phyloP scores from a whole-genome alignment of 2,329 filamentous ascomycete genomes.

The Colletotrichum acutatum region DNA sequence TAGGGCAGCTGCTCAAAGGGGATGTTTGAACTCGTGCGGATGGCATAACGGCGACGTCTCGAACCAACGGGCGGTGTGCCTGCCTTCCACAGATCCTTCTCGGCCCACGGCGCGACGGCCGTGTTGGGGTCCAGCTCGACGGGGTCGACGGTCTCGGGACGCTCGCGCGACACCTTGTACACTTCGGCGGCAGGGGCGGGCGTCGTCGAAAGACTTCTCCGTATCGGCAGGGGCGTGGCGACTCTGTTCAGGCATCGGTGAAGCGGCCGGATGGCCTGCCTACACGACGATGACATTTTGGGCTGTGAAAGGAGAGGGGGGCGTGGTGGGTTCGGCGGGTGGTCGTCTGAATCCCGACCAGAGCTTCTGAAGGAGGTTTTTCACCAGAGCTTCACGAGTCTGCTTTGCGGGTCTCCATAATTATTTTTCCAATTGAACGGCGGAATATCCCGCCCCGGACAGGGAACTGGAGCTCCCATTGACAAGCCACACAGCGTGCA shows the following conservation, averaged over 20 bases:
- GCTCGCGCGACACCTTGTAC: conserved; percentile 36
- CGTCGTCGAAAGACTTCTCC: conserved; percentile 44
- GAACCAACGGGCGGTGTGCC: conserved; percentile 83
- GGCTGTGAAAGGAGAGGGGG: conserved; percentile 16
- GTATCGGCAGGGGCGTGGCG: conserved; percentile 43
- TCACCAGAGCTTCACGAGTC: conserved; percentile 25
- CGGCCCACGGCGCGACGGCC: conserved; percentile 72
- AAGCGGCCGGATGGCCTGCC: conserved; percentile 68
- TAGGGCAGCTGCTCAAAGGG: conserved; percentile 96
- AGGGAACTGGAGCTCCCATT: conserved; percentile 18
- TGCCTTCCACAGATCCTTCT: conserved; percentile 74
- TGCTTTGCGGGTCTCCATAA: conserved; percentile 32
- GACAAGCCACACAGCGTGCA: not conserved
- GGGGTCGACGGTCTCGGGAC: conserved; percentile 42
- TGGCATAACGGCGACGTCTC: conserved; percentile 80
- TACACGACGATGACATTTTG: conserved; percentile 66
- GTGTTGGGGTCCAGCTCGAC: conserved; percentile 72
- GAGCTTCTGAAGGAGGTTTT: conserved; percentile 15
- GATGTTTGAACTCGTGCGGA: conserved; percentile 72
- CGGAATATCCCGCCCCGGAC: conserved; percentile 35
- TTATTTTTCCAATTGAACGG: conserved; percentile 34
- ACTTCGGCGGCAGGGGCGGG: conserved; percentile 45
- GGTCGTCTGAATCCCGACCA: conserved; percentile 7
- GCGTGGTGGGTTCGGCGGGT: conserved; percentile 9
- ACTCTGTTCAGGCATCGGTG: conserved; percentile 62